Conservation (phyloP, 257 asterid genomes). For the Solanum chmielewskii region DNA sequence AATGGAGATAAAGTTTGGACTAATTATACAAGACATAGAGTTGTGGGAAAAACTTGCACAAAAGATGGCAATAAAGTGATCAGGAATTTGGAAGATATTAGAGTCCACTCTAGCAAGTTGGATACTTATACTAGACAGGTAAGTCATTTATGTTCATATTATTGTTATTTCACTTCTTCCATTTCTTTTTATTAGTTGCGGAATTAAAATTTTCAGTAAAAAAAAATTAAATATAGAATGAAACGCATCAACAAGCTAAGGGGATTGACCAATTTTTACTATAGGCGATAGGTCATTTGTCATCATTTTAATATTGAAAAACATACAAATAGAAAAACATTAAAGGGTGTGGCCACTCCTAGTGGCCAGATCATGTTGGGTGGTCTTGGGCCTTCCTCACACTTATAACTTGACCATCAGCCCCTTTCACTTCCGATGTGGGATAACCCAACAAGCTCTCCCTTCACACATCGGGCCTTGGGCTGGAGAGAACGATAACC, state of each 20-base stretch:
- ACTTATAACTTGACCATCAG: too few species aligned
- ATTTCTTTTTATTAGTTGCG: background rate
- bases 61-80: slow-evolving; percentile 9
- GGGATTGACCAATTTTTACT: background rate
- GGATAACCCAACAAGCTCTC: too few species aligned
- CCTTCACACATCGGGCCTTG: too few species aligned
- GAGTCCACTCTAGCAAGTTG: slow-evolving; percentile 20
- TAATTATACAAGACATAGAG: slow-evolving; percentile 17
- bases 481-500: too few species aligned
- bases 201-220: background rate
- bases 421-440: too few species aligned
- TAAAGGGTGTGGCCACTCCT: too few species aligned
- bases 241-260: background rate
- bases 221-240: background rate
- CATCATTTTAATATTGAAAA: background rate
- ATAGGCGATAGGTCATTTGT: background rate
- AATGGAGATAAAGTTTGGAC: slow-evolving; percentile 33
- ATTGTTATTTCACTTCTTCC: background rate
- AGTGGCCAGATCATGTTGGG: background rate
- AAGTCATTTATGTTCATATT: background rate
- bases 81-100: slow-evolving; percentile 27
- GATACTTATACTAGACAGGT: slow-evolving; percentile 40
- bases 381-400: too few species aligned
- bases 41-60: slow-evolving; percentile 16
- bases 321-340: background rate